Evolutionary conservation across 164 flowering plant genomes (phyloP), one percentile per base, ranked within the genome.

Genomic region (Malania oleifera): DNA sequence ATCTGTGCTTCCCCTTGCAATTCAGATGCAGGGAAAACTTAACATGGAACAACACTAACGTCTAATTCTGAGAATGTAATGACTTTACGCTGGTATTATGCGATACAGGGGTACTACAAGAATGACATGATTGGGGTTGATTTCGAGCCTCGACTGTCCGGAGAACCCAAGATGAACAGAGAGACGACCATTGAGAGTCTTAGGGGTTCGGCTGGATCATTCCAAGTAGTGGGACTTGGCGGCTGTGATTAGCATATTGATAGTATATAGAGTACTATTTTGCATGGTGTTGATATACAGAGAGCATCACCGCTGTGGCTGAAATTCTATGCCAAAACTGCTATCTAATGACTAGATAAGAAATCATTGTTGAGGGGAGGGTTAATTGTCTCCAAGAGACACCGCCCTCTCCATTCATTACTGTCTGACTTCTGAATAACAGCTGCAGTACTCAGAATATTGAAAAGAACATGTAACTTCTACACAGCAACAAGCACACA

Each of bases 161-260:
- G 76, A 19, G 54, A 57, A 0, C 63, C 72, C 13, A 79, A 71
- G 38, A 35, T 75, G 17, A 63, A 60, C 18, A 80, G 83, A 0
- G 74, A 73, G 51, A 17, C 17, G 0, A 37, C 73, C 11, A 8
- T 79, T 1, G 43, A 20, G 7, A 38, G 45, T 59, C 25, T 60
- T 68, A 7, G 75, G 75, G 4, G n/a, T 73, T 25, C 39, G 37
- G 2, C 14, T 52, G 7, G 34, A 69, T 26, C 65, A 60, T 34
- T 73, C 80, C 7, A 79, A 79, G 47, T 79, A 80, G 80, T 69
- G 74, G 74, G 83, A 79, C 46, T 62, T 79, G 25, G 40, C 57
- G 2, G 69, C 62, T 1, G 44, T 75, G 0, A 1, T 63, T 1
- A 40, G 15, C 40, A 24, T 79, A 0, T 17, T 69, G 2, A 1